phyloP scores from a whole-genome alignment of 495 filamentous ascomycete genomes.

The Parachaetomium inaequale region DNA sequence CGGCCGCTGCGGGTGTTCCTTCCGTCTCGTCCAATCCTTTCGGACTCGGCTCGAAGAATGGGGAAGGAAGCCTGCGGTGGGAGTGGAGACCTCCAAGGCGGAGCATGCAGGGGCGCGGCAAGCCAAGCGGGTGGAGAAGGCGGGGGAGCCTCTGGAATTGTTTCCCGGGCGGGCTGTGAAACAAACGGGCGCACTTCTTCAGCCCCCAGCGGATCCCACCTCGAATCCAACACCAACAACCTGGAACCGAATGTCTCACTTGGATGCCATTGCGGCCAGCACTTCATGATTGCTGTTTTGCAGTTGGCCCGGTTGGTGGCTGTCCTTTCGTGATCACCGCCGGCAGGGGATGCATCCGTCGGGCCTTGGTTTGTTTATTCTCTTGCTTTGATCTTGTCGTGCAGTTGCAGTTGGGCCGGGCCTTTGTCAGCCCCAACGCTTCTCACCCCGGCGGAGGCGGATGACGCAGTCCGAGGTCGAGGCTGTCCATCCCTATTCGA shows the following conservation, averaged over 20 bases:
- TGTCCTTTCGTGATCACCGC: too few species aligned
- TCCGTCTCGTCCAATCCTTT: conserved; percentile 7
- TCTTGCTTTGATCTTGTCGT: too few species aligned
- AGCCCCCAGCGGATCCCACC: neutral
- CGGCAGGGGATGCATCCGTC: too few species aligned
- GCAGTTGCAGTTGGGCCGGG: too few species aligned
- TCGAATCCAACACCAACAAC: neutral
- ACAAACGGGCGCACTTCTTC: neutral
- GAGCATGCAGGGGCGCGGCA: conserved; percentile 5
- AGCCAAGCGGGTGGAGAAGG: conserved; percentile 4
- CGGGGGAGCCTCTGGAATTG: neutral
- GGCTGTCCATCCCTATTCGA: too few species aligned
- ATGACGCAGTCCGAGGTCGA: too few species aligned
- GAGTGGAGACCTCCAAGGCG: neutral
- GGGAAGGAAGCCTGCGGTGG: neutral
- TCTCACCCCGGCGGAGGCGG: too few species aligned
- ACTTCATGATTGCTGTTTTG: too few species aligned
- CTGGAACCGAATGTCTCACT: neutral
- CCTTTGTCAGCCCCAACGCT: too few species aligned
- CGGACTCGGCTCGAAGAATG: neutral
- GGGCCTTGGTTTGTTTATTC: too few species aligned
- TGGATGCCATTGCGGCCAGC: too few species aligned
- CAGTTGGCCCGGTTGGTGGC: too few species aligned
- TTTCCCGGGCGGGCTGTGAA: neutral
- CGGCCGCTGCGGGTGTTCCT: neutral